Conservation (phyloP, 164 flowering plant species). For the Saururus chinensis region DNA sequence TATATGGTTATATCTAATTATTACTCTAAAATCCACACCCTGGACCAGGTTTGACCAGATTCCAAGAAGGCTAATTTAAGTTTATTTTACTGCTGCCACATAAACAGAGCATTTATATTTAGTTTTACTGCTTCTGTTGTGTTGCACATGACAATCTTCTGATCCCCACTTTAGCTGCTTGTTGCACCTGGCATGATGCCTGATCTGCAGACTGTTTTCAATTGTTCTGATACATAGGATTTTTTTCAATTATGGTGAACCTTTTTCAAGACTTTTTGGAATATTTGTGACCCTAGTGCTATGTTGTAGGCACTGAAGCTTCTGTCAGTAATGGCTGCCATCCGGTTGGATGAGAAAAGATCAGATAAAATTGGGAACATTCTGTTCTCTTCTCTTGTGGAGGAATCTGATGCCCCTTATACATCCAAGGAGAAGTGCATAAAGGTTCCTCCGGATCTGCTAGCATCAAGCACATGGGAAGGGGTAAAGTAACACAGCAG, state of each 20-base stretch:
- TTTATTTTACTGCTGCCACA: no score
- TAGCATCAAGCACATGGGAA: constrained; percentile 82
- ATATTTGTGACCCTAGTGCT: background rate
- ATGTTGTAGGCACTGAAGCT: constrained; percentile 43
- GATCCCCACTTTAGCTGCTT: background rate
- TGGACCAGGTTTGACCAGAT: no score
- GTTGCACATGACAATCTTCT: background rate
- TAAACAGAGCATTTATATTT: no score
- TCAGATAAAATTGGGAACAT: constrained; percentile 39
- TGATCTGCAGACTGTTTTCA: background rate
- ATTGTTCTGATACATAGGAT: no score
- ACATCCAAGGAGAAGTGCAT: constrained; percentile 20
- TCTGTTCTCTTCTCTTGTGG: constrained; percentile 39
- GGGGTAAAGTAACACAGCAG: constrained; percentile 28
- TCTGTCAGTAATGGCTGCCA: constrained; percentile 54
- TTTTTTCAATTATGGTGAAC: background rate
- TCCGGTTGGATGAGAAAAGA: constrained; percentile 47
- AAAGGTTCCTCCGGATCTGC: constrained; percentile 32
- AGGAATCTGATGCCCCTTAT: constrained; percentile 14
- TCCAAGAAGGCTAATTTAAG: no score
- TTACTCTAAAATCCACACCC: no score
- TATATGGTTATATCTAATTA: no score
- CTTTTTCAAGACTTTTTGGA: background rate
- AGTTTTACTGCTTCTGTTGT: no score
- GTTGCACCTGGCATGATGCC: background rate